A percentile compares a stretch with the other conserved stretches of the same genome.
Conservation (phyloP, 129 eudicot species). For the Lactuca saligna region DNA sequence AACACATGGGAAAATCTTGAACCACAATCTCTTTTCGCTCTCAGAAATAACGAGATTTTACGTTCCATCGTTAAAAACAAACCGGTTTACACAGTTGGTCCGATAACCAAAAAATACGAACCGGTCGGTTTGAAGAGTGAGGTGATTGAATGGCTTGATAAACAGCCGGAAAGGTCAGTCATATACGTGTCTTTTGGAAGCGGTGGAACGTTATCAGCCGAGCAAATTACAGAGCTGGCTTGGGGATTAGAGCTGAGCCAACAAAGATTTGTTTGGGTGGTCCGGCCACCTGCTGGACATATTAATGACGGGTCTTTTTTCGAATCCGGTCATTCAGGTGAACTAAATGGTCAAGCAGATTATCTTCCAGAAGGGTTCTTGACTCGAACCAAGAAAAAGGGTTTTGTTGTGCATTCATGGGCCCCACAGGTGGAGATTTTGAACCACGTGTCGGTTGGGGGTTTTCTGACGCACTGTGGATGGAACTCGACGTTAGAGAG, state of each 20-base stretch:
- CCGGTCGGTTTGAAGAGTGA: constrained; percentile 24
- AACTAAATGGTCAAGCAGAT: constrained; percentile 9
- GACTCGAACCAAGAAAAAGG: constrained; percentile 32
- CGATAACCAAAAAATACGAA: constrained; percentile 37
- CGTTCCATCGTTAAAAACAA: constrained; percentile 22
- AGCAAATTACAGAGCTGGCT: constrained; percentile 46
- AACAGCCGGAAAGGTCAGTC: constrained; percentile 57
- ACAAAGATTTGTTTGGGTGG: constrained; percentile 57
- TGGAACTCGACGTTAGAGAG: constrained; percentile 71
- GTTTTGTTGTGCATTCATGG: constrained; percentile 50
- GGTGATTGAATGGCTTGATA: constrained; percentile 54
- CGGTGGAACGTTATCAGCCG: constrained; percentile 41
- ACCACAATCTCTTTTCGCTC: constrained; percentile 37
- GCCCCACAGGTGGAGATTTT: constrained; percentile 53
- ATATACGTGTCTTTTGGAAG: constrained; percentile 54
- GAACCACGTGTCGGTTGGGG: constrained; percentile 44
- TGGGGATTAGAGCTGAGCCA: constrained; percentile 48
- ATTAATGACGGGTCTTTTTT: constrained; percentile 6
- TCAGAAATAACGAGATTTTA: constrained; percentile 33
- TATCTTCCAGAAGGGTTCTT: constrained; percentile 50
- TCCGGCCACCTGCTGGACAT: constrained; percentile 26
- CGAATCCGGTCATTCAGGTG: constrained; percentile 1
- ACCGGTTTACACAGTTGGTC: constrained; percentile 73
- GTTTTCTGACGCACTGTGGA: constrained; percentile 62
- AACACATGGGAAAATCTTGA: constrained; percentile 76